Base-by-base conservation (phyloP, 495 filamentous ascomycete genomes). In the Daldinia concentrica region DNA sequence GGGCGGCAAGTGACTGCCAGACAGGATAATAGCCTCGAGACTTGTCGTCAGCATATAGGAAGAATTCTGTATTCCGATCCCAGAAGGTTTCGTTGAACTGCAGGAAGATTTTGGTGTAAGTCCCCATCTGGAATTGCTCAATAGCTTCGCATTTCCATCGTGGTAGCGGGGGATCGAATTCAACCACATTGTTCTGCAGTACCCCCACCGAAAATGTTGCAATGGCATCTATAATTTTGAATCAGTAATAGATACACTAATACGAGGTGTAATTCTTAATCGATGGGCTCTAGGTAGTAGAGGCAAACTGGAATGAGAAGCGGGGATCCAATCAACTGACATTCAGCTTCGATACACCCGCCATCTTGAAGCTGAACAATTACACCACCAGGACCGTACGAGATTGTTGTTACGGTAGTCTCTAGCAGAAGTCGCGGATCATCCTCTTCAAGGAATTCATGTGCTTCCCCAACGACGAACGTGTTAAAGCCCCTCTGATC, bases 101-200 rank as follows among this genome's bases (percentile, higher is more conserved):
- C 12, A 92, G 77, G 82, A 93, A 93, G 68, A 93, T 89, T 73
- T 93, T 93, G 62, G 90, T 93, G 81, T 93, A 94, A 1, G 89
- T 93, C 26, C 87, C 90, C 86, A 94, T 91, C 65, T 84, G 83
- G 77, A 91, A 91, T 48, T 85, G 86, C 6, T 86, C 84, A 69
- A 92, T 90, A 7, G 87, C 87, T 24, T 83, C 84, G 11, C 83
- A 81, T 72, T 94, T 93, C 90, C 90, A 92, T 9, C 78, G 75
- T 0, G 91, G 91, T 0, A 93, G 81, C 3, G 78, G 73, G 0
- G 91, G 91, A 11, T 77, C 72, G 75, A 93, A 94, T 0, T 74
- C 77, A 3, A 93, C 85, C 1, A 82, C 82, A 57, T 88, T 82
- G 61, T 88, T 86, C 76, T 92, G 91, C 1, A 93, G 81, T 1